Percentiles rank a stretch among this genome's conserved stretches.
Evolutionary conservation across 208 protist species (phyloP).

Genomic region (Leishmania tropica): DNA sequence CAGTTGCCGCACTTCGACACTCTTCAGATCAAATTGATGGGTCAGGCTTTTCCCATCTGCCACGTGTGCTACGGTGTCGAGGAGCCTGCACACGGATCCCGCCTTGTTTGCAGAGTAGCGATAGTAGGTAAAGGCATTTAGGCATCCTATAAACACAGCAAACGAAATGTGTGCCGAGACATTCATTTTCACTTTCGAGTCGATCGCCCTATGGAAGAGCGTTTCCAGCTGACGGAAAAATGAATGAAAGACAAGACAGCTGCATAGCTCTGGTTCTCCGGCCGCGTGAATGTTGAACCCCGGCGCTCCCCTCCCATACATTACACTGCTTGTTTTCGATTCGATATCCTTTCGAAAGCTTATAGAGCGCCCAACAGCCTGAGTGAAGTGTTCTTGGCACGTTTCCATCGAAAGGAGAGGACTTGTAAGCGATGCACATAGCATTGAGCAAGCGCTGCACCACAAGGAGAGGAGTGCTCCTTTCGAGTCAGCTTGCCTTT

Average conservation of each 20-base stretch:
- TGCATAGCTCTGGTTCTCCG: slow-evolving; percentile 24
- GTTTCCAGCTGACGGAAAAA: slow-evolving; percentile 15
- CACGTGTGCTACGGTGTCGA: slow-evolving; percentile 18
- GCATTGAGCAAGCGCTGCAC: not conserved
- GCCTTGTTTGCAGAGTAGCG: slow-evolving; percentile 16
- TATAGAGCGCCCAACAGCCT: slow-evolving; percentile 2
- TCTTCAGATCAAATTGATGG: slow-evolving; percentile 4
- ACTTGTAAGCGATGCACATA: not conserved
- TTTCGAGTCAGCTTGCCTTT: not conserved
- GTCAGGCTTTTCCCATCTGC: slow-evolving; percentile 2
- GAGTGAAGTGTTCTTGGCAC: not conserved
- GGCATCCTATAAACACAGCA: slow-evolving; percentile 15
- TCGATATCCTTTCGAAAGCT: not conserved
- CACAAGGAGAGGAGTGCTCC: slow-evolving; percentile 18
- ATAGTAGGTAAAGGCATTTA: slow-evolving; percentile 25
- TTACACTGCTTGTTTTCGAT: not conserved
- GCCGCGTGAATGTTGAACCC: slow-evolving; percentile 6
- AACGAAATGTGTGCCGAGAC: slow-evolving; percentile 1
- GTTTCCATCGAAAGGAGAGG: not conserved
- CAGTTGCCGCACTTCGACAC: not conserved
- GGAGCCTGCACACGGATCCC: not conserved
- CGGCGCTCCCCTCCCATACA: not conserved
- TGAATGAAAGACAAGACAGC: slow-evolving; percentile 24
- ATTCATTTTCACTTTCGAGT: not conserved
- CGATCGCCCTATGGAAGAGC: not conserved